Evolutionary conservation across 345 rosid genomes (phyloP), one percentile per base, ranked within the genome.

Genomic region (Eucalyptus sp.): DNA sequence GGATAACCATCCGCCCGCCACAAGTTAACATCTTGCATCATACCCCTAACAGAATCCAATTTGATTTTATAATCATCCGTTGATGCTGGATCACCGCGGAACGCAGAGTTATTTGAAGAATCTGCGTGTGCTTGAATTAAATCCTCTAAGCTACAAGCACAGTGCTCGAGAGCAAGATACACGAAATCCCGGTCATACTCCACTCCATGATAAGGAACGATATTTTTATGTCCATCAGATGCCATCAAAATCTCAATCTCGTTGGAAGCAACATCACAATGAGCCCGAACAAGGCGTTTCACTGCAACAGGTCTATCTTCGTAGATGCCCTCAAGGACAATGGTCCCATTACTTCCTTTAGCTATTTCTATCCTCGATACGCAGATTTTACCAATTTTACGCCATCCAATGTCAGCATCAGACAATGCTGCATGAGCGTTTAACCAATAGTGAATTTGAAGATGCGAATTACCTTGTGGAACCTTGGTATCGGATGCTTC

Each of bases 251-350:
- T 97, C 88, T 95, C 2, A 50, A 50, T 50, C 51, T 50, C 51
- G 2, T 5, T 50, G 51, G 6, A 13, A 5, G 2, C 6, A 71
- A 94, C 94, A 88, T 95, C 96, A 88, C 93, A 95, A 91, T 94
- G 97, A 60, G 98, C 90, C 90, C 1, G 93, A 87, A 97, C 98
- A 92, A 97, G 98, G 60, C 99, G 96, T 91, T 97, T 97, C 68
- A 97, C 99, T 86, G 98, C 99, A 92, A 96, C 99, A 27, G 92
- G 92, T 22, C 99, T 94, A 46, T 96, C 98, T 90, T 96, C 98
- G 87, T 96, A 96, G 9, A 90, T 68, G 87, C 99, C 99, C 92
- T 97, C 98, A 89, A 95, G 94, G 90, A 97, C 97, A 86, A 96
- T 87, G 2, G 99, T 96, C 10, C 99, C 99, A 58, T 97, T 95